These are phyloP conservation scores for Thermoascus crustaceus DNA, from an alignment of 2,329 filamentous ascomycete species.

Conservation along the genomic window DNA sequence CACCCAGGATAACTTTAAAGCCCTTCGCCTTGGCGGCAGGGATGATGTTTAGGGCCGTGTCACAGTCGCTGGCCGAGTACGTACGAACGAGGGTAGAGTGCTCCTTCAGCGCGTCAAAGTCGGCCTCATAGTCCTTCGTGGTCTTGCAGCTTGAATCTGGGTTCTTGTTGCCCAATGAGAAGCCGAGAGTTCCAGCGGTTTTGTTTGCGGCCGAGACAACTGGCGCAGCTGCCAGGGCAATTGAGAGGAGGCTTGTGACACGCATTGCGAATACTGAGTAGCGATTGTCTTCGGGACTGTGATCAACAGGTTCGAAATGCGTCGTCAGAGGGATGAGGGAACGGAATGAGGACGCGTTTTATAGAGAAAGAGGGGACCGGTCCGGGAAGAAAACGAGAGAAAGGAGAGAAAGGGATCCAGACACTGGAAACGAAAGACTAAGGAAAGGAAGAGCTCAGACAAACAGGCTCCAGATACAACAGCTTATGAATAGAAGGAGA, in stretches of 20 bases:
- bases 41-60: slow-evolving; percentile 54
- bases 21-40: slow-evolving; percentile 57
- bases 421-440: no score
- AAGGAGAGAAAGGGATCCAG: no score
- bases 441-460: no score
- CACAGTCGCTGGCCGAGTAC: slow-evolving; percentile 60
- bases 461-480: no score
- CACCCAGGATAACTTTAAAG: slow-evolving; percentile 61
- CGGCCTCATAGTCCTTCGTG: slow-evolving; percentile 53
- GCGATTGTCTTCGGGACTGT: no score
- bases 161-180: slow-evolving; percentile 59
- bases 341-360: no score
- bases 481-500: no score
- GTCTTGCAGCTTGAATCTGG: slow-evolving; percentile 55
- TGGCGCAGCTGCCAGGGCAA: slow-evolving; percentile 38
- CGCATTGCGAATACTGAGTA: slow-evolving; percentile 34
- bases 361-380: no score
- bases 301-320: slow-evolving; percentile 1
- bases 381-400: no score
- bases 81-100: slow-evolving; percentile 53
- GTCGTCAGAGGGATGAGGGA: background rate
- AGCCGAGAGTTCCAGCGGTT: slow-evolving; percentile 53
- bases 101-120: slow-evolving; percentile 54
- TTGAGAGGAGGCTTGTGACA: slow-evolving; percentile 32
- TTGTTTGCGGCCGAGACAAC: slow-evolving; percentile 43